Evolutionary conservation across 345 rosid genomes (phyloP).

Genomic region (Psidium guajava): DNA sequence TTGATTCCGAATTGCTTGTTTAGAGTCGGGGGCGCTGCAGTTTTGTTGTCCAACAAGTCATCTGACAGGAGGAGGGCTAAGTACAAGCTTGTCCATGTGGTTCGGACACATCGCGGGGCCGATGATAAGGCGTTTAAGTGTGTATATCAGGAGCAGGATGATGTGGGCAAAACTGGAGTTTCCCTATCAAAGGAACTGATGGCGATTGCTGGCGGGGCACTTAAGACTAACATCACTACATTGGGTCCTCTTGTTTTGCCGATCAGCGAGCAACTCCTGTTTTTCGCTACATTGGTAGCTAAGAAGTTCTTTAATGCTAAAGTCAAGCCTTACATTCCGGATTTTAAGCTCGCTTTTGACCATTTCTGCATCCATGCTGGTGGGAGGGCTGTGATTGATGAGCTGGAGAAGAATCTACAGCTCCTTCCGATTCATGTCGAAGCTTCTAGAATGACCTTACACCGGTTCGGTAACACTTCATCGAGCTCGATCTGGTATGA

Average conservation of each 20-base stretch:
- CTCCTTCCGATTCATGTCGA: conserved; percentile 59
- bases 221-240: conserved; percentile 76
- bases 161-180: conserved; percentile 67
- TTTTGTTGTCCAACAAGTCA: conserved; percentile 53
- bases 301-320: conserved; percentile 51
- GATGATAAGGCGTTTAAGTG: conserved; percentile 76
- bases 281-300: conserved; percentile 56
- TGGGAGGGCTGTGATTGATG: conserved; percentile 93
- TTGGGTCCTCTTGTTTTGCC: conserved; percentile 93
- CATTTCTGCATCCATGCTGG: too few species aligned
- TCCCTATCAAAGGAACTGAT: conserved; percentile 80
- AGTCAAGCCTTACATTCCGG: conserved; percentile 80
- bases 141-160: conserved; percentile 86
- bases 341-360: conserved; percentile 86
- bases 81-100: conserved; percentile 77
- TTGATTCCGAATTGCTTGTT: conserved; percentile 84
- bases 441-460: conserved; percentile 84
- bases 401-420: conserved; percentile 90
- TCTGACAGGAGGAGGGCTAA: conserved; percentile 52
- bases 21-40: conserved; percentile 72
- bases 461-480: conserved; percentile 84
- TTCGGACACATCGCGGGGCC: conserved; percentile 90
- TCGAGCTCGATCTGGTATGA: conserved; percentile 95
- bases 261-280: conserved; percentile 75
- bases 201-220: conserved; percentile 88